Base-by-base conservation (phyloP, 495 filamentous ascomycete species). In the Filosporella fistucella region DNA sequence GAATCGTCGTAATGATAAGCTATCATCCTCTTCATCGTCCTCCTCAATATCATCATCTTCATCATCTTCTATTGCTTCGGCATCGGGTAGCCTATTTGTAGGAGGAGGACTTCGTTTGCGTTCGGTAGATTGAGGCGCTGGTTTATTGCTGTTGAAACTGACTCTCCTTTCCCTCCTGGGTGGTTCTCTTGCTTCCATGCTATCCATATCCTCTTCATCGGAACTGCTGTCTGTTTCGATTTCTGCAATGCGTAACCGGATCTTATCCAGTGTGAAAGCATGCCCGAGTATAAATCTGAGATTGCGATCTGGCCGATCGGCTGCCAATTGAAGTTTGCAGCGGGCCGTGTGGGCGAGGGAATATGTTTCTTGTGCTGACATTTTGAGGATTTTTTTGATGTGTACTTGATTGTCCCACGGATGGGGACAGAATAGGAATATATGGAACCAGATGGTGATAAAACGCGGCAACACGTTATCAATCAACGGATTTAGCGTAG, bases 281-380 rank as follows among this genome's bases (percentile, higher is more conserved):
- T 51, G 49, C 9, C 49, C 49, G n/a, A 51, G 49, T 14, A 51
- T 51, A 16, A 51, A 51, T 14, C 49, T 41, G 5, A 51, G 33
- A 24, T 51, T 45, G n/a, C 49, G 40, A 23, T 51, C 49, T 37
- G 49, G 49, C 1, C 41, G 29, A 25, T 51, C 49, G 14, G 49
- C 49, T 18, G 49, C 49, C n/a, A 51, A 17, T 22, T 51, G 41
- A 24, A 51, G 42, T 23, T 51, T 51, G 34, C 49, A 51, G 9
- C 47, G 26, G 9, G 47, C 47, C 7, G 47, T 51, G 17, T 51
- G 47, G 21, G 47, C 47, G 2, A 51, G 23, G 2, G 7, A 24
- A 24, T 51, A 51, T 37, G 47, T 51, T 51, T 43, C 39, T 36
- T n/a, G n/a, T 8, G n/a, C 24, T n/a, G 49, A 51, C 49, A 45